Conservation (phyloP, 1,284 basidiomycete genomes). For the Volvariella surrecta region DNA sequence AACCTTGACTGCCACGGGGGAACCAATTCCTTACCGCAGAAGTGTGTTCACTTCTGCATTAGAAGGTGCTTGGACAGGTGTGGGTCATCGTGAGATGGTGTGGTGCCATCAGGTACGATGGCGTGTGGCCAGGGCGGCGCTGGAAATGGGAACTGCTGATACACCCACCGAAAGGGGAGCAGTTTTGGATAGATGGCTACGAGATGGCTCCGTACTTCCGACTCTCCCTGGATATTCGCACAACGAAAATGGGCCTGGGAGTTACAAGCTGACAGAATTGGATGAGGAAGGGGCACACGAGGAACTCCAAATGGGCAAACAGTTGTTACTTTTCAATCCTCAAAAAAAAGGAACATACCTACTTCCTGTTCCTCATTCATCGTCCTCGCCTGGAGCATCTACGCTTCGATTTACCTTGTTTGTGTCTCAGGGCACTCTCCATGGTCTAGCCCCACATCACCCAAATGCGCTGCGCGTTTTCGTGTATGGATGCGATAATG, state of each 20-base stretch:
- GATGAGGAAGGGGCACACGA: slow-evolving; percentile 13
- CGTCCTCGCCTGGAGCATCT: not conserved
- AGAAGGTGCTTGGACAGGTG: slow-evolving; percentile 88
- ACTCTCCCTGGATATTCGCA: slow-evolving; percentile 9
- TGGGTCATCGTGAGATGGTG: slow-evolving; percentile 94
- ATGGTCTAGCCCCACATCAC: slow-evolving; percentile 39
- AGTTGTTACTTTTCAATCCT: slow-evolving; percentile 36
- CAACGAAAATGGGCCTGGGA: slow-evolving; percentile 1
- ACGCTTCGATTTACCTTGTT: slow-evolving; percentile 38
- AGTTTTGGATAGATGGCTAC: slow-evolving; percentile 55
- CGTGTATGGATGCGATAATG: slow-evolving; percentile 32
- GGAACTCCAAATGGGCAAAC: slow-evolving; percentile 24
- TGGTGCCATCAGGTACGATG: slow-evolving; percentile 98
- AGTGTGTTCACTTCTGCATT: slow-evolving; percentile 84
- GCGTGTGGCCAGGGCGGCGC: slow-evolving; percentile 71
- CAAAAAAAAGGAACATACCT: slow-evolving; percentile 37
- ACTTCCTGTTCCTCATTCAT: slow-evolving; percentile 30
- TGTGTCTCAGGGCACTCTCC: slow-evolving; percentile 49
- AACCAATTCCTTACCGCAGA: slow-evolving; percentile 38
- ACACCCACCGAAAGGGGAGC: slow-evolving; percentile 20
- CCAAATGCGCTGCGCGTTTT: slow-evolving; percentile 32
- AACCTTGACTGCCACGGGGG: slow-evolving; percentile 3
- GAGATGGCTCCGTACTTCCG: slow-evolving; percentile 44
- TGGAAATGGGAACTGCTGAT: slow-evolving; percentile 51
- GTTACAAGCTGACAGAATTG: slow-evolving; percentile 15